Conservation (phyloP, 345 rosid genomes). For the Erucastrum elatum region DNA sequence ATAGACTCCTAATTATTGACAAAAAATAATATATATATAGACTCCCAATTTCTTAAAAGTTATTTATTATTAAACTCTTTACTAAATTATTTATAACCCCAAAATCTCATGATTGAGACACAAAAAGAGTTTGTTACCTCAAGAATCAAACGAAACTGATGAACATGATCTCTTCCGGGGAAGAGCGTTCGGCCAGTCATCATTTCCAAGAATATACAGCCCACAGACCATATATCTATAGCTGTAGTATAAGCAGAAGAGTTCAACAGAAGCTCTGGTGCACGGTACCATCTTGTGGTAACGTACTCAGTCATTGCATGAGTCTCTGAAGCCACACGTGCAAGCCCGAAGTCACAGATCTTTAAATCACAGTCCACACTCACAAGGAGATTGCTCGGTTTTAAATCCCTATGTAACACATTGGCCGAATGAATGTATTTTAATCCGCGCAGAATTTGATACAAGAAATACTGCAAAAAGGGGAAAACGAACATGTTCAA, state of each 20-base stretch:
- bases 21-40: too few species aligned
- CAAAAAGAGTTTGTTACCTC: conserved; percentile 52
- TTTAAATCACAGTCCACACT: conserved; percentile 73
- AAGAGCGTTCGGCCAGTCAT: conserved; percentile 79
- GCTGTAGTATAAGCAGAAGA: conserved; percentile 82
- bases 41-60: too few species aligned
- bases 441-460: conserved; percentile 89
- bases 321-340: conserved; percentile 84
- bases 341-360: conserved; percentile 94
- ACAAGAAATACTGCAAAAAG: conserved; percentile 74
- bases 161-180: conserved; percentile 84
- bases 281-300: conserved; percentile 93
- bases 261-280: conserved; percentile 83
- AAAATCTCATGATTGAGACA: not conserved
- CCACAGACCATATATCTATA: conserved; percentile 95
- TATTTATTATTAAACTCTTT: too few species aligned
- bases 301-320: conserved; percentile 87
- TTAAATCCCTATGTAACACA: conserved; percentile 92
- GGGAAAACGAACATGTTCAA: not conserved
- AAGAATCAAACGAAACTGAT: conserved; percentile 80
- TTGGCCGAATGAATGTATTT: conserved; percentile 93
- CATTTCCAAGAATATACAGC: conserved; percentile 88
- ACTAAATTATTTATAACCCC: not conserved
- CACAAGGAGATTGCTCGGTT: conserved; percentile 87
- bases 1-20: too few species aligned